These are phyloP conservation scores for Rhodotorula sp. DNA, from an alignment of 1,284 basidiomycete species.

Conservation along the genomic window DNA sequence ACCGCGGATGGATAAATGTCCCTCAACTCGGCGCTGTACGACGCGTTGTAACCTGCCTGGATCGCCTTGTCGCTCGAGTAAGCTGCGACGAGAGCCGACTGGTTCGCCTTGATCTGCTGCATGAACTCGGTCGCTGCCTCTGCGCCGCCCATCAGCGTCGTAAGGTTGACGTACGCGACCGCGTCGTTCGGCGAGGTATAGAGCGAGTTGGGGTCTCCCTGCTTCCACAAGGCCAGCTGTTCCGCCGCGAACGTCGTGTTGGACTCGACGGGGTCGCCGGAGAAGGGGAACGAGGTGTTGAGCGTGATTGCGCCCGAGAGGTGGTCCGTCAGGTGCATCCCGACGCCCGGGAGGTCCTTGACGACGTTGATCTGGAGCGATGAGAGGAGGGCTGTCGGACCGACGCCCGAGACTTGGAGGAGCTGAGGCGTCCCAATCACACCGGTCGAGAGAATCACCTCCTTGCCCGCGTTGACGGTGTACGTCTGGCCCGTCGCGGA, in stretches of 20 bases:
- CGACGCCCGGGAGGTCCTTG: constrained; percentile 60
- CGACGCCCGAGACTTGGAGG: constrained; percentile 69
- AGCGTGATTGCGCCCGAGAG: constrained; percentile 42
- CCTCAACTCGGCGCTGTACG: constrained; percentile 36
- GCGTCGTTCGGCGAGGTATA: constrained; percentile 67
- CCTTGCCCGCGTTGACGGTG: constrained; percentile 58
- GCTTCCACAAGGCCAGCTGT: constrained; percentile 41
- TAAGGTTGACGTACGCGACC: constrained; percentile 64
- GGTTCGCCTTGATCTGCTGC: constrained; percentile 49
- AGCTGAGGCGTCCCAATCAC: constrained; percentile 53
- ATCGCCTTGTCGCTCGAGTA: constrained; percentile 27
- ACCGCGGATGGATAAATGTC: constrained; percentile 48
- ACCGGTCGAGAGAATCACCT: constrained; percentile 64
- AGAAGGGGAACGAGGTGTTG: constrained; percentile 39
- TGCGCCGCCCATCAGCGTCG: constrained; percentile 55
- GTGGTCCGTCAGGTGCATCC: constrained; percentile 37
- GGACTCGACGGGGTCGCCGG: constrained; percentile 40
- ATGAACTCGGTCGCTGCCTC: constrained; percentile 42
- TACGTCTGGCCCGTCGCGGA: constrained; percentile 48
- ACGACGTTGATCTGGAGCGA: constrained; percentile 56
- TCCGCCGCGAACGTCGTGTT: constrained; percentile 41
- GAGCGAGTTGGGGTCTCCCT: constrained; percentile 50
- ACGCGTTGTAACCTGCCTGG: constrained; percentile 30
- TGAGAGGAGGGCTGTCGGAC: constrained; percentile 60
- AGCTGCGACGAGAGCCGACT: constrained; percentile 48